Base-by-base conservation (phyloP, 176 grass and related monocot species). In the Avena eriantha region DNA sequence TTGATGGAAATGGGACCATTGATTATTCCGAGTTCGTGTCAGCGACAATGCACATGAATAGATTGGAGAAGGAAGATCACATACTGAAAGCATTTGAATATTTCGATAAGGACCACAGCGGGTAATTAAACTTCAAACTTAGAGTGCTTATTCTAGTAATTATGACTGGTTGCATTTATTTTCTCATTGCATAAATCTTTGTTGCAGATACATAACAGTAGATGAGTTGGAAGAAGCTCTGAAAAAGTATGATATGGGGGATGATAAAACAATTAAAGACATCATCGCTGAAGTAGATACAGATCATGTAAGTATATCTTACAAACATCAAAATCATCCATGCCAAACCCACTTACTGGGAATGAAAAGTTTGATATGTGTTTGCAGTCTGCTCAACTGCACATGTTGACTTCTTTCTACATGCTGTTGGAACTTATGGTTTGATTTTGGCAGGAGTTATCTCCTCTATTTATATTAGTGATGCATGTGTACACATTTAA, bases 11-110 rank as follows among this genome's bases (percentile, higher is more conserved):
- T 92, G 97, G 97, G 73, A 87, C 82, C 72, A 99, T 99, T 87
- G 97, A 99, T 87, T 99, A 99, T 69, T 74, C 90, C 3, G 97
- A 99, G 81, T 99, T 99, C 63, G 94, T 99, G 84, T 94, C 94
- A 10, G 97, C 97, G 3, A 99, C 97, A 77, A 99, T 99, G 97
- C 97, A 99, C 81, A 93, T 99, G 94, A 99, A 99, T 91, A 96
- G 90, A 93, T 83, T 94, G 81, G 97, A 99, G 83, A 96, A 91
- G 61, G 97, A 99, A 82, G 97, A 93, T 39, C 97, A 99, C 87
- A 92, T 99, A 85, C 95, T 91, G 65, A 99, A 93, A 88, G 94
- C 97, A 76, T 99, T 99, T 69, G 97, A 94, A 78, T 99, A 99
- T 89, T 99, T 99, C 80, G 97, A 99, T 84, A 89, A 96, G 73